Conservation (phyloP, 129 eudicot genomes). For the Ambrosia artemisiifolia region DNA sequence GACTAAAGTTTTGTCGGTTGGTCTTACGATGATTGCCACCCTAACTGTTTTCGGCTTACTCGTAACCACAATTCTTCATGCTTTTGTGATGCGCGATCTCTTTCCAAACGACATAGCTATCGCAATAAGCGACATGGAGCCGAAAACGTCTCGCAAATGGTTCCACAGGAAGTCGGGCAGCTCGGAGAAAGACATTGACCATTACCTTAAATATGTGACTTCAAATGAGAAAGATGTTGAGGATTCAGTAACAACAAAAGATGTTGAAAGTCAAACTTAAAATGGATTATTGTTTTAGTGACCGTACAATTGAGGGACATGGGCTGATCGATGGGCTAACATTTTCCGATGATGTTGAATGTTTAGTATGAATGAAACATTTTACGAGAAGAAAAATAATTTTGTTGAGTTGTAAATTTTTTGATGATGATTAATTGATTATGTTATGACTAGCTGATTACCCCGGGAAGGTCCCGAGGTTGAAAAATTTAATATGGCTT, state of each 20-base stretch:
- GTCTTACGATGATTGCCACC: conserved; percentile 45
- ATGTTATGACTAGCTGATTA: too few species aligned
- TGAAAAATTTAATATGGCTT: too few species aligned
- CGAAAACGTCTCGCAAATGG: conserved; percentile 49
- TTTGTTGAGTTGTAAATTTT: conserved; percentile 20
- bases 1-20: conserved; percentile 42
- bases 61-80: conserved; percentile 59
- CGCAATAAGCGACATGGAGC: conserved; percentile 64
- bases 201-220: conserved; percentile 48
- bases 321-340: neutral
- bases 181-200: conserved; percentile 41
- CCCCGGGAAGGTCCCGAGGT: too few species aligned
- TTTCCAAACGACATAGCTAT: conserved; percentile 84
- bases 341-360: conserved; percentile 34
- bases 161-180: conserved; percentile 49
- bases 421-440: conserved; percentile 5
- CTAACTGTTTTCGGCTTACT: conserved; percentile 53
- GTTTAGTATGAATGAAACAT: conserved; percentile 7
- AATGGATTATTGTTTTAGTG: neutral
- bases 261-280: conserved; percentile 33
- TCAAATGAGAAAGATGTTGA: conserved; percentile 34
- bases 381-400: neutral
- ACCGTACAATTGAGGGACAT: conserved; percentile 21
- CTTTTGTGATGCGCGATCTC: conserved; percentile 63
- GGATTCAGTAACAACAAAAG: conserved; percentile 14